Percentiles rank a stretch among this genome's conserved stretches.
Conservation (phyloP, 805 yeast species). For the Lipomyces orientalis region DNA sequence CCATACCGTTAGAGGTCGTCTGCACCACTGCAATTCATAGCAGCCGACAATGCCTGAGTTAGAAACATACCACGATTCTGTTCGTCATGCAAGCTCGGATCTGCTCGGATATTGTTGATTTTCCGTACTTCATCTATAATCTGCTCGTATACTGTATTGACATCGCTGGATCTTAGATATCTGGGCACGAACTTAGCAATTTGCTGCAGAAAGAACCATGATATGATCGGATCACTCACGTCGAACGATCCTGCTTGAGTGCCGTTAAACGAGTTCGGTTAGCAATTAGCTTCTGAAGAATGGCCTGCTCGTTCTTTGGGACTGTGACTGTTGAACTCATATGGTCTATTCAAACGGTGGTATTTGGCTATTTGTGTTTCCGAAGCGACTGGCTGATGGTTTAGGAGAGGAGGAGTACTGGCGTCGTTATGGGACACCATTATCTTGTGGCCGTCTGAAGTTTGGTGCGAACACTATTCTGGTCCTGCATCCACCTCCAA, state of each 20-base stretch:
- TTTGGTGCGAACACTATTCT: not conserved
- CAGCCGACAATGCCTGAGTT: not conserved
- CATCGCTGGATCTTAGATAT: conserved; percentile 46
- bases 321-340: conserved; percentile 35
- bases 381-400: not conserved
- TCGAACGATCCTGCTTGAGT: conserved; percentile 46
- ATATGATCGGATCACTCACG: conserved; percentile 34
- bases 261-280: conserved; percentile 42
- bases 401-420: not conserved
- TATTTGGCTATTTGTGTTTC: not conserved
- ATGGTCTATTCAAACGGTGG: not conserved
- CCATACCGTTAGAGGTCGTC: not conserved
- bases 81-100: conserved; percentile 42
- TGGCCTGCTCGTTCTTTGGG: conserved; percentile 43
- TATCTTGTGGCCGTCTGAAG: not conserved
- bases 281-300: conserved; percentile 42
- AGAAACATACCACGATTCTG: conserved; percentile 40
- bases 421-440: conserved; percentile 3
- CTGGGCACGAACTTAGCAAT: conserved; percentile 8
- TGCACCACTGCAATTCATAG: not conserved
- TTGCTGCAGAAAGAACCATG: not conserved
- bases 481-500: not conserved
- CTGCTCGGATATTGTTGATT: conserved; percentile 43
- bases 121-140: conserved; percentile 43
- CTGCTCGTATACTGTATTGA: conserved; percentile 42